Percentiles rank a stretch among this genome's conserved stretches.
Evolutionary conservation across 2,329 filamentous ascomycete genomes (phyloP).

Genomic region (Trichoderma afroharzianum): DNA sequence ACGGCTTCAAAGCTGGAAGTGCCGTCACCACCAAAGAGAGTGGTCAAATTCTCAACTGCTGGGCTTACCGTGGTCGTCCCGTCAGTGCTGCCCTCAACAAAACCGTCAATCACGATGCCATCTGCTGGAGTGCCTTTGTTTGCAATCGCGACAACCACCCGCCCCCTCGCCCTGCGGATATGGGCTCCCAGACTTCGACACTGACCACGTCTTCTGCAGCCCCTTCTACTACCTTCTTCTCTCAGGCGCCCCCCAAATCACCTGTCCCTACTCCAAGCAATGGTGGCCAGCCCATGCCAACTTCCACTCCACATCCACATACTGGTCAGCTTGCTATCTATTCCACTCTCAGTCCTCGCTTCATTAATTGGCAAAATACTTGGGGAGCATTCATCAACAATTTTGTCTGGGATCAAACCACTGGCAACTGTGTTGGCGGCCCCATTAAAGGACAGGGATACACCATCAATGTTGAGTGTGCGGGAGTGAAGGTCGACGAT

Average conservation of each 20-base stretch:
- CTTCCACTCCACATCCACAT: slow-evolving; percentile 28
- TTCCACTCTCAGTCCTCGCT: slow-evolving; percentile 35
- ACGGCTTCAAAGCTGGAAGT: slow-evolving; percentile 38
- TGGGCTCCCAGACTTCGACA: slow-evolving; percentile 35
- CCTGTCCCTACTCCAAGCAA: slow-evolving; percentile 23
- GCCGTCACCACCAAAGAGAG: slow-evolving; percentile 40
- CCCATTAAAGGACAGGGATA: slow-evolving; percentile 35
- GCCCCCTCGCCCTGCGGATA: slow-evolving; percentile 34
- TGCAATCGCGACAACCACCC: slow-evolving; percentile 36
- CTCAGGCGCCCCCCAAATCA: slow-evolving; percentile 27
- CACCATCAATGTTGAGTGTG: slow-evolving; percentile 37
- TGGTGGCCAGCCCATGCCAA: slow-evolving; percentile 31
- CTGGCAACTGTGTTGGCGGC: slow-evolving; percentile 33
- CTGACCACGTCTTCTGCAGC: slow-evolving; percentile 31
- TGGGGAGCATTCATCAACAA: slow-evolving; percentile 39
- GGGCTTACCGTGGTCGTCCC: slow-evolving; percentile 40
- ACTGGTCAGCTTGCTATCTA: slow-evolving; percentile 32
- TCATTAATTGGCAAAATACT: slow-evolving; percentile 38
- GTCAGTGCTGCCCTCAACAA: slow-evolving; percentile 38
- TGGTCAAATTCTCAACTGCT: slow-evolving; percentile 39
- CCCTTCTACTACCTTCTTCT: slow-evolving; percentile 33
- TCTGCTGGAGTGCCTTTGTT: slow-evolving; percentile 41
- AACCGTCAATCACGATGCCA: slow-evolving; percentile 35
- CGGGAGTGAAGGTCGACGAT: slow-evolving; percentile 36
- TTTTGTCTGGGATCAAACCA: slow-evolving; percentile 38